phyloP scores from a whole-genome alignment of 176 grass and related monocot genomes.

The Oryza rufipogon region DNA sequence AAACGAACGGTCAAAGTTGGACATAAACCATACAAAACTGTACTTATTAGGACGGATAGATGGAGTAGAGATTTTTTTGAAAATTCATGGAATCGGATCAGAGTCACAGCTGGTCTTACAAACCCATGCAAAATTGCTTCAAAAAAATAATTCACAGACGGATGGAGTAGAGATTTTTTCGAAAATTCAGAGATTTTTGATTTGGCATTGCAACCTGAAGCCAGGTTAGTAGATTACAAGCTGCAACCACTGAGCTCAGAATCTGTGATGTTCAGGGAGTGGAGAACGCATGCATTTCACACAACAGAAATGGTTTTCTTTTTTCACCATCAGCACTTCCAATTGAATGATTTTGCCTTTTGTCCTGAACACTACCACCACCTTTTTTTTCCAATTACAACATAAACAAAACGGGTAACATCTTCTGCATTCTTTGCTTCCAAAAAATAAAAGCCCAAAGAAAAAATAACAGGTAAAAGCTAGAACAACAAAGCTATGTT shows the following conservation, averaged over 20 bases:
- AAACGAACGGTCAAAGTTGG: no score
- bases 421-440: slow-evolving; percentile 39
- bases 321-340: slow-evolving; percentile 6
- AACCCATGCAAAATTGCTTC: no score
- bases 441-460: slow-evolving; percentile 28
- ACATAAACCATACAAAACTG: no score
- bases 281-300: background rate
- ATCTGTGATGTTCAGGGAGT: background rate
- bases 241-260: no score
- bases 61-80: no score
- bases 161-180: no score
- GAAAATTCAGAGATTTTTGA: background rate
- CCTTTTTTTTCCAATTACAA: slow-evolving; percentile 35
- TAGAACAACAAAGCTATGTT: slow-evolving; percentile 46
- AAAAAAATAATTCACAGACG: background rate
- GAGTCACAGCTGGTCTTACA: background rate
- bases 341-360: slow-evolving; percentile 28
- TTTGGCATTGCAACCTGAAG: background rate
- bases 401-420: slow-evolving; percentile 16
- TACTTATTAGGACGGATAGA: no score
- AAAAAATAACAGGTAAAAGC: slow-evolving; percentile 3
- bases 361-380: slow-evolving; percentile 1
- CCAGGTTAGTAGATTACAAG: background rate
- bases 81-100: background rate
- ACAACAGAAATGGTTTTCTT: background rate